Evolutionary conservation across 1,139 yeast genomes (phyloP).

Genomic region (Sugiyamaella paludigena): DNA sequence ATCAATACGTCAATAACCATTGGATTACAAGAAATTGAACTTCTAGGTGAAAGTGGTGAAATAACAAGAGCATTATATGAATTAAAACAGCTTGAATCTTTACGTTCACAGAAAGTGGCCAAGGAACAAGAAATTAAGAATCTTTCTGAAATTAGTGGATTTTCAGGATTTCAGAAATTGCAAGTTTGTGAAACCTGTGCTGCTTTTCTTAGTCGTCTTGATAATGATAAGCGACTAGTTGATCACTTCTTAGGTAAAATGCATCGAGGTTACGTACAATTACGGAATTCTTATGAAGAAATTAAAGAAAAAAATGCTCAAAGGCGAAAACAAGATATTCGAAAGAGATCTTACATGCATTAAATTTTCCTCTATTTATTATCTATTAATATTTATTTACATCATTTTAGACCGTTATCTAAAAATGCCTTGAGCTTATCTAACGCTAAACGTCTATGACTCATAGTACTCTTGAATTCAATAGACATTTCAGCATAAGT

Average conservation of each 20-base stretch:
- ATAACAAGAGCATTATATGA: conserved; percentile 52
- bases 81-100: conserved; percentile 37
- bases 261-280: conserved; percentile 75
- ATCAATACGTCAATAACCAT: conserved; percentile 66
- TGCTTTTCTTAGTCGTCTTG: conserved; percentile 81
- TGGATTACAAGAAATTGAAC: conserved; percentile 65
- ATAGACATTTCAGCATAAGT: conserved; percentile 91
- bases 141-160: conserved; percentile 74
- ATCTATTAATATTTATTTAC: too few species aligned
- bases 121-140: conserved; percentile 53
- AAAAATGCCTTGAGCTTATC: conserved; percentile 41
- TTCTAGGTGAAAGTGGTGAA: conserved; percentile 52
- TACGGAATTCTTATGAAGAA: conserved; percentile 63
- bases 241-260: conserved; percentile 90
- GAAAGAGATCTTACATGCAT: too few species aligned
- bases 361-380: too few species aligned
- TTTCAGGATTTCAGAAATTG: conserved; percentile 82
- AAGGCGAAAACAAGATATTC: too few species aligned
- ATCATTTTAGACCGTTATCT: too few species aligned
- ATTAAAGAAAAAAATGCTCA: conserved; percentile 38
- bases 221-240: conserved; percentile 84
- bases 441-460: conserved; percentile 85
- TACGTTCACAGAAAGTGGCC: conserved; percentile 41
- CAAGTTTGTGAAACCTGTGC: conserved; percentile 94
- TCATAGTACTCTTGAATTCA: conserved; percentile 67